Base-by-base conservation (phyloP, 257 asterid species). In the Fraxinus quadrangulata region DNA sequence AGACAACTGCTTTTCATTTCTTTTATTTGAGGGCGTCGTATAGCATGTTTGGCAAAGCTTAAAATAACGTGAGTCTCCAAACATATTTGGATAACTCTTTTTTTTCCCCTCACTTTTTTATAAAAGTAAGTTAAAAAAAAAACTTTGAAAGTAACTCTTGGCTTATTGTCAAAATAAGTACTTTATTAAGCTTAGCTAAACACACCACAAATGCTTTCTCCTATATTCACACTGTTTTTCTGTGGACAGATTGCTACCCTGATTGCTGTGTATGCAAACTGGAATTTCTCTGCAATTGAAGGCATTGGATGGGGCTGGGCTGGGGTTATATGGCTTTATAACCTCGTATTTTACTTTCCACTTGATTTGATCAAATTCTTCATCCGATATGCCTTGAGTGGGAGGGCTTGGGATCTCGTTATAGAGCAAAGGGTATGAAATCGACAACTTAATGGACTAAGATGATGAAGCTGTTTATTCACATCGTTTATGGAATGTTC, bases 271-370 rank as follows among this genome's bases (percentile, higher is more conserved):
- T 76, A 80, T 31, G 80, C 77, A 0, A 71, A 69, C 37, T 80
- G 80, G 84, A 71, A 39, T 31, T 80, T 80, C 39, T 33, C 78
- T 34, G 72, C 61, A 21, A 81, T 81, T n/a, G 77, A 70, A 70
- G 84, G 84, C 36, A 76, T 76, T 30, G 84, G 84, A 23, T 81
- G 80, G 81, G 80, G 83, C 14, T 80, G 83, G 83, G 83, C 83
- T 7, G 80, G 83, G 47, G 83, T 80, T 28, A 80, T 80, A 56
- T 80, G 83, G 80, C 65, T 80, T 12, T 81, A 81, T 51, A 81
- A 72, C 33, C 17, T 76, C 31, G 16, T 81, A 8, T 39, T 63
- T 67, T 81, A 81, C 67, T 39, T 81, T 4, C 84, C 81, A 14
- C 81, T 81, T 1, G 81, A 81, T 72, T 6, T 69, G 9, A 37